phyloP scores from a whole-genome alignment of 306 rosid species.

The Glycine tomentella region DNA sequence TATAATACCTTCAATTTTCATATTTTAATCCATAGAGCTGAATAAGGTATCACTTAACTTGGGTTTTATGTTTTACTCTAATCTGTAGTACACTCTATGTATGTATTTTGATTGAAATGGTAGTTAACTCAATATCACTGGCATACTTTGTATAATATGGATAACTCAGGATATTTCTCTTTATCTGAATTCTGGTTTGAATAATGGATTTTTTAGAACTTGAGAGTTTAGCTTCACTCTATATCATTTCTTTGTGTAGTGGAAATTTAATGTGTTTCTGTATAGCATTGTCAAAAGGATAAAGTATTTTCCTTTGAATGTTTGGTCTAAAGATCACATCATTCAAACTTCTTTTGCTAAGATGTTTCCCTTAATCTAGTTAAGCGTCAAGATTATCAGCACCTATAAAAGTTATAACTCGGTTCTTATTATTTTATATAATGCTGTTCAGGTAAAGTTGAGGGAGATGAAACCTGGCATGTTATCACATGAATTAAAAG shows the following conservation, averaged over 20 bases:
- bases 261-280: constrained; percentile 6
- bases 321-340: too few relatives aligned
- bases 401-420: constrained; percentile 4
- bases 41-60: background rate
- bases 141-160: too few relatives aligned
- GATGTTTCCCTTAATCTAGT: background rate
- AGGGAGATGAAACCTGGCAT: too few relatives aligned
- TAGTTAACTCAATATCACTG: too few relatives aligned
- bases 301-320: too few relatives aligned
- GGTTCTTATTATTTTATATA: too few relatives aligned
- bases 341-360: too few relatives aligned
- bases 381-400: background rate
- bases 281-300: constrained; percentile 2
- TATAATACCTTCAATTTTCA: background rate
- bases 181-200: background rate
- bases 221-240: constrained; percentile 17
- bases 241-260: constrained; percentile 7
- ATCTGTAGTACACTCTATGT: too few relatives aligned
- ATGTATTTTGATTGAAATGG: too few relatives aligned
- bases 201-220: constrained; percentile 12
- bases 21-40: background rate
- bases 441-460: too few relatives aligned
- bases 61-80: too few relatives aligned
- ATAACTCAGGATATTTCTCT: background rate
- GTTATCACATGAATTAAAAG: too few relatives aligned